Conservation (phyloP, 805 yeast species). For the Candida koratica region DNA sequence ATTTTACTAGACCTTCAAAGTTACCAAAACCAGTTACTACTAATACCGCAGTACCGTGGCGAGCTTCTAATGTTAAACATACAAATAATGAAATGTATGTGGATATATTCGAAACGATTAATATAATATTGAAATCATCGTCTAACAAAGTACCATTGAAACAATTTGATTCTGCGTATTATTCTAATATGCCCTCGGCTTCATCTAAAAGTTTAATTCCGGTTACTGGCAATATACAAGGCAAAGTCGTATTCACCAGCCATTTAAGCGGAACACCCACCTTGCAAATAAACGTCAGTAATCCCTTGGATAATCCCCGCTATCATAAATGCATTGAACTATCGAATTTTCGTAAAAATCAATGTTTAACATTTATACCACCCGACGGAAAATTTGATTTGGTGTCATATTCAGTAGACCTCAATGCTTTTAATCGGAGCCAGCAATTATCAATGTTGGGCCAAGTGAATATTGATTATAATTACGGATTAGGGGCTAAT, state of each 20-base stretch:
- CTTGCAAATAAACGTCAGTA: conserved; percentile 53
- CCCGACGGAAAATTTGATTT: conserved; percentile 77
- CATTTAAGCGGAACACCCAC: conserved; percentile 77
- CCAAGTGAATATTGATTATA: conserved; percentile 45
- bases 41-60: conserved; percentile 60
- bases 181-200: conserved; percentile 18
- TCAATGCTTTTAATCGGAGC: conserved; percentile 23
- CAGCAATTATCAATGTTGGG: conserved; percentile 37
- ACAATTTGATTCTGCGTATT: conserved; percentile 28
- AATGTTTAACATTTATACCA: conserved; percentile 66
- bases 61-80: conserved; percentile 64
- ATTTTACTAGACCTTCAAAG: conserved; percentile 22
- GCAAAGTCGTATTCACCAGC: conserved; percentile 59
- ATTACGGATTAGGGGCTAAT: conserved; percentile 48
- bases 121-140: conserved; percentile 46
- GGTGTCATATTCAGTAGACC: conserved; percentile 60
- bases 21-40: not conserved
- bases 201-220: conserved; percentile 30
- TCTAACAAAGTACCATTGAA: conserved; percentile 16
- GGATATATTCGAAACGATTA: conserved; percentile 68
- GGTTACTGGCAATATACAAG: conserved; percentile 53
- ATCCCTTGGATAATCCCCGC: conserved; percentile 49
- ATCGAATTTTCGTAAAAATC: conserved; percentile 49
- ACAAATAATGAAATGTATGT: conserved; percentile 82
- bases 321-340: conserved; percentile 69